Base-by-base conservation (phyloP, 2,329 filamentous ascomycete species). In the Monosporascus sp. region DNA sequence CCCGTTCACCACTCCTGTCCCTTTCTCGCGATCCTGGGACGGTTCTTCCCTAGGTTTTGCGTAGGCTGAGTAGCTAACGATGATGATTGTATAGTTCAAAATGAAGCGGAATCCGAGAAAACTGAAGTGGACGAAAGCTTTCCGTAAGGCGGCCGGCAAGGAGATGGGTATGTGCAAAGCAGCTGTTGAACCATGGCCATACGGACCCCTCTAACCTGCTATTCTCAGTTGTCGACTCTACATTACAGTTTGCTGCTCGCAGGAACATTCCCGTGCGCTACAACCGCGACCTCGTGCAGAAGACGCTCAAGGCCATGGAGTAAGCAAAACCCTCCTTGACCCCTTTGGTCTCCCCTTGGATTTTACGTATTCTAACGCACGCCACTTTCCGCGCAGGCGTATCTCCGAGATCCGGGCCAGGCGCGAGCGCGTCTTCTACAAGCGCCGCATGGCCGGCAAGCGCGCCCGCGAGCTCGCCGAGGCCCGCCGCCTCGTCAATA, bases 101-200 rank as follows among this genome's bases (percentile, higher is more conserved):
- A 96, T 96, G 90, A 96, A 96, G 88, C 86, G 94, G 62, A 97
- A 97, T 76, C 92, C 93, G 37, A 86, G 93, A 70, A 96, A 97
- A 74, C 83, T 97, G 64, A 94, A 91, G 74, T 97, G 93, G 94
- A 97, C 93, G 57, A 96, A 97, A 80, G 85, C 90, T 50, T 93
- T 92, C 81, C 88, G 91, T 67, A 87, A 86, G 69, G 83, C 87
- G 18, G 86, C 88, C 53, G 90, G 90, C 76, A 95, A 91, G 77
- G 81, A 85, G 70, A 46, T 46, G 42, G 38, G 38, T 41, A 41
- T 9, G 38, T 34, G 31, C 31, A 1, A 34, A 4, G 31, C 31
- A 34, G 31, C 9, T 11, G 31, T 34, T 34, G 11, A 14, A 34
- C 31, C 31, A 34, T 5, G 31, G 3, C 5, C 53, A 65, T 86